Evolutionary conservation across 768 basidiomycete genomes (phyloP), one percentile per base, ranked within the genome.

Genomic region (Cystofilobasidium bisporidii): DNA sequence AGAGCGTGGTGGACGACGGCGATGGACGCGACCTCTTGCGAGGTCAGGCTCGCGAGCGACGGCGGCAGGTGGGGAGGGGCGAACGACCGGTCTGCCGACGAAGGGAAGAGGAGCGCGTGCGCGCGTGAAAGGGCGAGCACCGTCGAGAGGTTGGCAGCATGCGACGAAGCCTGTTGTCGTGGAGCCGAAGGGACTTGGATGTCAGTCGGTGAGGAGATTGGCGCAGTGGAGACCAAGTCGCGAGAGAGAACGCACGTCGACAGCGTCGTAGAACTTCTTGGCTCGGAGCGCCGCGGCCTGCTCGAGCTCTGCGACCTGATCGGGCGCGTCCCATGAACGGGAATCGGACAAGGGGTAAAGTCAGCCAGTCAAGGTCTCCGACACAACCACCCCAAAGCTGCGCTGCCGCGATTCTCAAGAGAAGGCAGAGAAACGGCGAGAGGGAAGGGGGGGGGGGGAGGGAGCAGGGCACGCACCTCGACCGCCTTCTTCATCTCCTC

Each of bases 211-310:
- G 20, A 47, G 20, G 14, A 11, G 20, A 5, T 14, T 18, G 45
- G 20, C 10, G 14, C 45, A 22, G 45, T 5, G 45, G 45, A 14
- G 45, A 9, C 20, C 11, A 47, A 6, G 5, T 11, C 11, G 5
- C 20, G 5, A 18, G 20, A 47, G 45, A 6, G 45, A 47, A 47
- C 45, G 11, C 20, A 47, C 45, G 6, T 20, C 8, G 28, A 5
- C 53, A 2, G 26, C 28, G 14, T 56, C 53, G 15, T 6, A 56
- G 53, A 32, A 32, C 30, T 56, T 56, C 53, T 56, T 56, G 14
- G 53, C 53, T 10, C 53, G 53, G 20, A 56, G 53, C 12, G 53
- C 53, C 9, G 53, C 53, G 30, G 53, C 53, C 53, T 56, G 53
- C 53, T 56, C 53, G 28, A 56, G 53, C 30, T 56, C 53, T 17